Conservation (phyloP, 371 early-diverging fungal species). For the Syncephalastrum sp. region DNA sequence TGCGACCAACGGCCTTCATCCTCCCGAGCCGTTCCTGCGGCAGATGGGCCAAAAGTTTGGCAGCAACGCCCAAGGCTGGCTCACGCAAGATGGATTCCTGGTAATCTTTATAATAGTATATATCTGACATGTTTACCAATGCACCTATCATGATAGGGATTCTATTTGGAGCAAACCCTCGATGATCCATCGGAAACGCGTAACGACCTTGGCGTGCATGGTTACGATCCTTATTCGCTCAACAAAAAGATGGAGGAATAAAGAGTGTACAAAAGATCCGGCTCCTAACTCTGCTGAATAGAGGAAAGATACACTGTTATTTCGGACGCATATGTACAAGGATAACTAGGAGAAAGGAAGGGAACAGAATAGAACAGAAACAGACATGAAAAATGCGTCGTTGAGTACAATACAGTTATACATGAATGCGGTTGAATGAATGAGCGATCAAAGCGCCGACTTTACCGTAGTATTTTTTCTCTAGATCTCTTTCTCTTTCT, state of each 20-base stretch:
- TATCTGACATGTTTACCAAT: too few relatives aligned
- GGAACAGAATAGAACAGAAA: too few relatives aligned
- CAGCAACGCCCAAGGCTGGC: constrained; percentile 46
- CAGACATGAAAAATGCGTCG: too few relatives aligned
- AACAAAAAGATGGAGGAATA: constrained; percentile 28
- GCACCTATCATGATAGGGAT: constrained; percentile 29
- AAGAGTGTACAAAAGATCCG: background rate
- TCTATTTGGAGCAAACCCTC: constrained; percentile 61
- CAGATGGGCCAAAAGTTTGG: constrained; percentile 62
- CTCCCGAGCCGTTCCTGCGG: constrained; percentile 50
- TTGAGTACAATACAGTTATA: too few relatives aligned
- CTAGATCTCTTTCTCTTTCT: too few relatives aligned
- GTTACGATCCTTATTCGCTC: constrained; percentile 47
- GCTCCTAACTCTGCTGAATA: too few relatives aligned
- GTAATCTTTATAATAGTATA: constrained; percentile 9
- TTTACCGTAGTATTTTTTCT: too few relatives aligned
- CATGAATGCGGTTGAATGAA: too few relatives aligned
- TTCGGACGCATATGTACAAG: background rate
- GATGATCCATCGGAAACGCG: constrained; percentile 62
- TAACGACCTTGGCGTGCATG: constrained; percentile 56
- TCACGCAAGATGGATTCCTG: constrained; percentile 57
- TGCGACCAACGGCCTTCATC: constrained; percentile 58
- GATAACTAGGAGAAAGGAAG: background rate
- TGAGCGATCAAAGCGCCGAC: too few relatives aligned
- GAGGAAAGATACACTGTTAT: too few relatives aligned